phyloP scores from a whole-genome alignment of 2,329 filamentous ascomycete species.

The Seiridium cupressi region DNA sequence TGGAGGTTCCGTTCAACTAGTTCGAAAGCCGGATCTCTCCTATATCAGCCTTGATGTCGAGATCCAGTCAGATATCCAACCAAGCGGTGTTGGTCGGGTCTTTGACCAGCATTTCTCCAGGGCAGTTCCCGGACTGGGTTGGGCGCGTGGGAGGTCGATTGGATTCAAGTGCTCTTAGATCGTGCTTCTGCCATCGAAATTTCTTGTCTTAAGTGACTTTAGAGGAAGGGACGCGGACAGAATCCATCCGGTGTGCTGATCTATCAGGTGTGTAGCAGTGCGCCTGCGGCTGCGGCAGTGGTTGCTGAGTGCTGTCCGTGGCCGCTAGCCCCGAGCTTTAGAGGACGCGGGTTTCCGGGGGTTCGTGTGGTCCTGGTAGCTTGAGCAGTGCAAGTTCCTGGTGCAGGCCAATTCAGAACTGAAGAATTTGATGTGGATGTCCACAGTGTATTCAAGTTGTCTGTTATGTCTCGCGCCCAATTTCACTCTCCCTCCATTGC shows the following conservation, averaged over 20 bases:
- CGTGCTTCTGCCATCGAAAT: neutral
- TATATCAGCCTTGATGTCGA: too few species aligned
- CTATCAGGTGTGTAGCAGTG: too few species aligned
- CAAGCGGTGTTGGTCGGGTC: too few species aligned
- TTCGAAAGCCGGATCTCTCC: too few species aligned
- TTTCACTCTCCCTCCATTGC: constrained; percentile 23
- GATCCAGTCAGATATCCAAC: too few species aligned
- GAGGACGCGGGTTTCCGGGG: too few species aligned
- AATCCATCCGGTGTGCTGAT: neutral
- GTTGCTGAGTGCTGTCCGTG: neutral
- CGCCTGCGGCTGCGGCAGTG: neutral
- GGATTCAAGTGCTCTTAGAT: neutral
- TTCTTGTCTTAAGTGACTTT: neutral
- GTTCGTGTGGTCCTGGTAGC: too few species aligned
- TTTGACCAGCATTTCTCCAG: too few species aligned
- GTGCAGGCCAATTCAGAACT: neutral
- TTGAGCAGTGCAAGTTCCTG: neutral
- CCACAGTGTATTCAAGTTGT: constrained; percentile 18
- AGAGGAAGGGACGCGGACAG: neutral
- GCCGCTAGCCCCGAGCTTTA: too few species aligned
- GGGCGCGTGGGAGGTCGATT: neutral
- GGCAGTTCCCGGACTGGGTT: too few species aligned
- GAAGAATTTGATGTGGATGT: constrained; percentile 9
- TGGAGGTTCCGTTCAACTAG: too few species aligned
- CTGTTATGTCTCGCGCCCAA: constrained; percentile 12